Conservation (phyloP, 1,139 yeast genomes). For the Candida sp. region DNA sequence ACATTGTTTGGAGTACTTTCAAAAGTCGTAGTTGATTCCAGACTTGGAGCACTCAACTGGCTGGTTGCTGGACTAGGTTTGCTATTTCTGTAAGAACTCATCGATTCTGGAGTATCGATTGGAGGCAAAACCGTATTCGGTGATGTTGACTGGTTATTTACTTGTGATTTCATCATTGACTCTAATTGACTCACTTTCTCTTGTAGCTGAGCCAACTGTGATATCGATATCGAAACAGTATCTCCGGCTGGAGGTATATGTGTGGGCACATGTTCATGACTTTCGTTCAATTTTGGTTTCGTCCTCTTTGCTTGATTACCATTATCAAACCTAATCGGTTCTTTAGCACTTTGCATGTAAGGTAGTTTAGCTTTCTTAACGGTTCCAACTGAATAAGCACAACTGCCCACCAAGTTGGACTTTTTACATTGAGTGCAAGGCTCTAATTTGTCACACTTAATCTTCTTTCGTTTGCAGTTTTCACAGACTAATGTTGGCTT, state of each 20-base stretch:
- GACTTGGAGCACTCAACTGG: background rate
- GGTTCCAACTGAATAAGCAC: slow-evolving; percentile 7
- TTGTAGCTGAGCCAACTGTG: slow-evolving; percentile 23
- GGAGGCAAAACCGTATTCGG: slow-evolving; percentile 4
- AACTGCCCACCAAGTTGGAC: slow-evolving; percentile 11
- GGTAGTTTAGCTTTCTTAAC: slow-evolving; percentile 6
- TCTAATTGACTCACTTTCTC: slow-evolving; percentile 23
- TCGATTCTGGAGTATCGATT: background rate
- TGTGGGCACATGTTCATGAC: background rate
- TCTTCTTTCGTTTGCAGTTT: slow-evolving; percentile 38
- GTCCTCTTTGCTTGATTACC: background rate
- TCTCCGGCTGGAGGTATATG: slow-evolving; percentile 1
- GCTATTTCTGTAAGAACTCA: background rate
- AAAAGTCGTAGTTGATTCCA: background rate
- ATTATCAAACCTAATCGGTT: slow-evolving; percentile 7
- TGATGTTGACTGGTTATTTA: background rate
- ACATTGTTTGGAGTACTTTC: background rate
- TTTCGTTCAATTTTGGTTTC: background rate
- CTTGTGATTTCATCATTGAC: slow-evolving; percentile 1
- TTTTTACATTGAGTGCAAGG: slow-evolving; percentile 43
- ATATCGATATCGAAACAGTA: slow-evolving; percentile 12
- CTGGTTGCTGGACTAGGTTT: background rate
- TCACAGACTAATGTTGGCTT: slow-evolving; percentile 35
- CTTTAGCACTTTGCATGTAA: slow-evolving; percentile 12
- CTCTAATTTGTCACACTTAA: slow-evolving; percentile 37